Evolutionary conservation across 805 yeast species (phyloP).

Genomic region (Wickerhamomyces xylosicus): DNA sequence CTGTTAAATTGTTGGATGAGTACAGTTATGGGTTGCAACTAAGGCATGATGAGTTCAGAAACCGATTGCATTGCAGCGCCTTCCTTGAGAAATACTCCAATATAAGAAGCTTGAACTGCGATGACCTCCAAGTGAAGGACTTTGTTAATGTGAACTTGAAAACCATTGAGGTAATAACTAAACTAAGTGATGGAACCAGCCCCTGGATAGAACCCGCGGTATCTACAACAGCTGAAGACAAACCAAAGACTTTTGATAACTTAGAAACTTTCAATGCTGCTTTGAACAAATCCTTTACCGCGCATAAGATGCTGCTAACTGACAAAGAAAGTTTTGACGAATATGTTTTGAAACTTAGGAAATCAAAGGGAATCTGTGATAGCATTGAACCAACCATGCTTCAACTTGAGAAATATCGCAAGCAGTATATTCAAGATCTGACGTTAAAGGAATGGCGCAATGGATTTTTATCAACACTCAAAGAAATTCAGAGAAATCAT

Average conservation of each 20-base stretch:
- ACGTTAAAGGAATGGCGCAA: too few relatives aligned
- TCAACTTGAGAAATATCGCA: background rate
- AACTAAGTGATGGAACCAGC: too few relatives aligned
- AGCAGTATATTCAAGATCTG: too few relatives aligned
- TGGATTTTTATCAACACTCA: too few relatives aligned
- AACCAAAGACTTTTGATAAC: too few relatives aligned
- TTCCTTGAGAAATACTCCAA: background rate
- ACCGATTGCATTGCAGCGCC: background rate
- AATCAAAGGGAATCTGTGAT: too few relatives aligned
- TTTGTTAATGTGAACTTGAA: background rate
- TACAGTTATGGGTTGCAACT: background rate
- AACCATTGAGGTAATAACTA: background rate
- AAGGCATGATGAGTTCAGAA: background rate
- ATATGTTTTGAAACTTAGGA: background rate
- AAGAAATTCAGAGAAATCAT: too few relatives aligned
- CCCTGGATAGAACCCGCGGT: too few relatives aligned
- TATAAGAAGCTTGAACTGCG: background rate
- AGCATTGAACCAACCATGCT: background rate
- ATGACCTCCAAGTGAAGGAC: background rate
- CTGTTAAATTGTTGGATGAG: background rate
- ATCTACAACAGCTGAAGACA: too few relatives aligned
- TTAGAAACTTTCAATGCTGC: too few relatives aligned
- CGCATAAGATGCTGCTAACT: background rate
- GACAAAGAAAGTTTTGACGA: background rate
- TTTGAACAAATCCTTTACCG: background rate